Evolutionary conservation across 75 land plant genomes (phyloP), one percentile per base, ranked within the genome.

Genomic region (Sequoiadendron giganteum): DNA sequence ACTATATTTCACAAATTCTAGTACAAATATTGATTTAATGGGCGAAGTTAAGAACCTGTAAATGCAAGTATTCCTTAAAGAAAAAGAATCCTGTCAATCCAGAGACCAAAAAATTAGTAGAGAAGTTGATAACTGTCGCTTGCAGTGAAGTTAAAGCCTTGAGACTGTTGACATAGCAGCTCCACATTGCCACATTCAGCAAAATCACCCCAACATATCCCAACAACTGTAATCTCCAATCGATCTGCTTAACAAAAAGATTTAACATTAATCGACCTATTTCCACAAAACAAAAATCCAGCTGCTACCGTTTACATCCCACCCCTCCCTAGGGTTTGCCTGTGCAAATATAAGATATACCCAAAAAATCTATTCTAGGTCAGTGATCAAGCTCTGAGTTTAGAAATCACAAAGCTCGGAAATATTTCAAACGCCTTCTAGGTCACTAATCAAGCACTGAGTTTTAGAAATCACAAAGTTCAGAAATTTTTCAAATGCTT

Each of bases 151-250:
- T 91, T 68, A 96, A 92, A 56, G 89, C 92, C 87, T 93, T 94
- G 5, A 98, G 91, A 90, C 99, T 98, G 84, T 92, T 95, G 55
- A 92, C 93, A 88, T 94, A 96, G 90, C 95, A 95, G 86, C 94
- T 96, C 99, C 99, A 98, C 99, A 98, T 98, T 65, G 88, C 88
- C 87, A 96, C 95, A 76, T 98, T 98, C 92, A 92, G 93, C 13
- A 92, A 61, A 77, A 98, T 88, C 6, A 96, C 97, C 30, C 95
- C 65, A 25, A 89, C 93, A 92, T 96, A 96, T 79, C 92, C 92
- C n/a, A 91, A 3, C 7, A 93, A 21, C 94, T 93, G 93, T 65
- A 65, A 28, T 28, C 58, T 58, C 81, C 85, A 34, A 52, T 52
- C 40, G 19, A 86, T 28, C 91, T 90, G 86, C 85, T 39, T 36